Base-by-base conservation (phyloP, 108 stramenopile genomes). In the Nitzschia sp. region DNA sequence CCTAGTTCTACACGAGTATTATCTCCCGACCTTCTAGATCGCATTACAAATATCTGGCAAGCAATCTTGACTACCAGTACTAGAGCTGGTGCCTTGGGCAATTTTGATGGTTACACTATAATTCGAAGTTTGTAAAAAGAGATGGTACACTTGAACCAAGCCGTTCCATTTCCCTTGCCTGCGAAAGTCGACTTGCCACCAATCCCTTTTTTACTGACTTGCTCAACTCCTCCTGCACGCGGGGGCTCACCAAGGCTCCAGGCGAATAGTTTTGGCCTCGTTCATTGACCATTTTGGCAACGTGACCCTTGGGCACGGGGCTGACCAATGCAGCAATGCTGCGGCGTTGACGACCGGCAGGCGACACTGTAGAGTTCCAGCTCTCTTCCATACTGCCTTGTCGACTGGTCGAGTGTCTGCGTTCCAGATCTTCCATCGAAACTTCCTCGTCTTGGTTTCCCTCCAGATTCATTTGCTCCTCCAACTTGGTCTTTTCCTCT, bases 181-280 rank as follows among this genome's bases (percentile, higher is more conserved):
- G 25, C 6, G 64, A 51, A 6, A 65, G 22, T 38, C 64, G 22
- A 14, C 41, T 14, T 29, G 64, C 64, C 26, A 65, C 64, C 15
- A 65, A 51, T n/a, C 64, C 64, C 37, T 65, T 65, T 25, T 40
- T 29, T n/a, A 65, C 41, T 0, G 64, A 65, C 43, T 52, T 65
- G 51, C 51, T 65, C 25, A 65, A 25, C 64, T 65, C 64, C 17
- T 65, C 64, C 41, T 65, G 25, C 0, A 53, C 51, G 3, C 64
- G 64, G 8, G 64, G 51, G 22, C 51, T 65, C 17, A 46, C 29
- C 9, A 53, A 26, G 10, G 10, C 37, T 1, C 15, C 25, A 38
- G 64, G 64, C 15, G 64, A 65, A 14, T 12, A 37, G 17, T 29
- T 25, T 39, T 52, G 12, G 0, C 64, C 64, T 11, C 29, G 42